phyloP scores from a whole-genome alignment of 1,284 basidiomycete genomes.

The Moesziomyces globuligerus region DNA sequence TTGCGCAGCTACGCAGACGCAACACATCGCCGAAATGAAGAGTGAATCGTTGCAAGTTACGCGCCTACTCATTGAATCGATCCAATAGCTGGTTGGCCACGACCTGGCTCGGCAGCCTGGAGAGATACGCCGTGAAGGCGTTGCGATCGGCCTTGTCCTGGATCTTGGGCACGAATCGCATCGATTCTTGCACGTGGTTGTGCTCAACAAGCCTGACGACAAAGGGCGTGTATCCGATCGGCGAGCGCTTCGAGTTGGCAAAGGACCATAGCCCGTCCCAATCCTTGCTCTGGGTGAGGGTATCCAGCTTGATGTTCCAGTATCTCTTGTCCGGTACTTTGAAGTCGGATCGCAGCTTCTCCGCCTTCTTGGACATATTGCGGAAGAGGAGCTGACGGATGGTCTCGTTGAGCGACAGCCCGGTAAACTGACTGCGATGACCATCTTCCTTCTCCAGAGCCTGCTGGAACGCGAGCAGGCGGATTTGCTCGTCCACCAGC shows the following conservation, averaged over 20 bases:
- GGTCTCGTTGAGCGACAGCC: conserved; percentile 59
- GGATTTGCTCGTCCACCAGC: conserved; percentile 88
- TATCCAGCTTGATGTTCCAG: conserved; percentile 54
- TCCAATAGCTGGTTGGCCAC: conserved; percentile 41
- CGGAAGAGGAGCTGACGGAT: conserved; percentile 56
- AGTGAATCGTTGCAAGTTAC: background rate
- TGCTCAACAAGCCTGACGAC: conserved; percentile 54
- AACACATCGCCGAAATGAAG: background rate
- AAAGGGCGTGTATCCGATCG: conserved; percentile 80
- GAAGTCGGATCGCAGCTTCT: conserved; percentile 62
- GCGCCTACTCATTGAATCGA: conserved; percentile 23
- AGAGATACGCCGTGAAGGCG: conserved; percentile 30
- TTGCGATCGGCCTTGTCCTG: conserved; percentile 53
- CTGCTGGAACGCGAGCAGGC: conserved; percentile 82
- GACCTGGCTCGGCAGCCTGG: conserved; percentile 24
- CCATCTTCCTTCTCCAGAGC: conserved; percentile 86
- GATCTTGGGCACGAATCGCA: conserved; percentile 51
- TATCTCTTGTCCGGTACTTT: conserved; percentile 59
- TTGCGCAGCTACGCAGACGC: background rate
- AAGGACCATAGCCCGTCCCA: conserved; percentile 56
- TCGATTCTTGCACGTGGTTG: conserved; percentile 52
- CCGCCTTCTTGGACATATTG: conserved; percentile 56
- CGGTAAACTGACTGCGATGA: conserved; percentile 66
- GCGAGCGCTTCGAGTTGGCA: conserved; percentile 74
- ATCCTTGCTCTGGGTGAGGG: conserved; percentile 48